Conservation (phyloP, 2,329 filamentous ascomycete species). For the Beauveria sp. region DNA sequence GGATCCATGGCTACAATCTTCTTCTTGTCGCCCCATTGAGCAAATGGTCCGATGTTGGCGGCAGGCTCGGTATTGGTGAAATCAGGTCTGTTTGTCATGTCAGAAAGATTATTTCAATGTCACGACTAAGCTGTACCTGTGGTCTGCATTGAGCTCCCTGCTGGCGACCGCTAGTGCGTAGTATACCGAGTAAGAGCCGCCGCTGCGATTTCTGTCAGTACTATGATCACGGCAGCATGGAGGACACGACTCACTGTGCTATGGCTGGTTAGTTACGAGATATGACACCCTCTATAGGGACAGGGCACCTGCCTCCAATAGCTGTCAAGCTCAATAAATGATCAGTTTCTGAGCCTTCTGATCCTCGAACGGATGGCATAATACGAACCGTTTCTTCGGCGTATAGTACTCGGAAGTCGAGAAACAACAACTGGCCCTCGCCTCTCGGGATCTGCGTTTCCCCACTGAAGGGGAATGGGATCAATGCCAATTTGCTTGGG, state of each 20-base stretch:
- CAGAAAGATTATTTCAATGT: neutral
- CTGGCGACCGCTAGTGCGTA: slow-evolving; percentile 88
- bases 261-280: neutral
- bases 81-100: slow-evolving; percentile 37
- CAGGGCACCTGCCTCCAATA: slow-evolving; percentile 45
- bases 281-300: neutral
- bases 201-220: slow-evolving; percentile 29
- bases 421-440: slow-evolving; percentile 88
- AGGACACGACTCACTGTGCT: slow-evolving; percentile 30
- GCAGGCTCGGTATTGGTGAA: slow-evolving; percentile 79
- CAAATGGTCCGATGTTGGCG: slow-evolving; percentile 80
- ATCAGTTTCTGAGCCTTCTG: neutral
- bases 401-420: slow-evolving; percentile 64
- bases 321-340: slow-evolving; percentile 27
- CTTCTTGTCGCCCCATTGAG: slow-evolving; percentile 79
- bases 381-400: slow-evolving; percentile 67
- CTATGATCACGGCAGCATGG: neutral
- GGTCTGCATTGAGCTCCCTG: slow-evolving; percentile 76
- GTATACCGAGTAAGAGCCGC: slow-evolving; percentile 94
- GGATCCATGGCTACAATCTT: slow-evolving; percentile 99
- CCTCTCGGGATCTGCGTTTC: slow-evolving; percentile 62
- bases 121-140: slow-evolving; percentile 43
- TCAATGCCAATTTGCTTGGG: slow-evolving; percentile 92
- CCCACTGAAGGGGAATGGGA: slow-evolving; percentile 84
- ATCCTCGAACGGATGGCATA: neutral